Base-by-base conservation (phyloP, 805 yeast species). In the Candida wancherniae region DNA sequence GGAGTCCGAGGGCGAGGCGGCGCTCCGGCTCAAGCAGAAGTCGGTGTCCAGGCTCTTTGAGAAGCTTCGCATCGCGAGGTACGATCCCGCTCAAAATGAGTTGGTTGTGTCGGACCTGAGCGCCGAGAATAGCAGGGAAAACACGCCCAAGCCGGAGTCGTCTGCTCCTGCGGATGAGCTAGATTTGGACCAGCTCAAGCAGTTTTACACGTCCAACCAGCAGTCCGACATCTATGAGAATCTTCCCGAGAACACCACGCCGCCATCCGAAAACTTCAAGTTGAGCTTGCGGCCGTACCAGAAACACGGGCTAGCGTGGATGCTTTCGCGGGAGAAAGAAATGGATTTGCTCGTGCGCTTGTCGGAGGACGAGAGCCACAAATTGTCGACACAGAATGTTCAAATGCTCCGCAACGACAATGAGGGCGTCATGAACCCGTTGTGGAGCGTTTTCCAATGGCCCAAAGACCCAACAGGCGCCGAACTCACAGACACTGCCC, bases 281-380 rank as follows among this genome's bases (percentile, higher is more conserved):
- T 45, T 88, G 29, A 60, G 61, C 1, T 58, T 90, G 29, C 63
- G 95, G 34, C 72, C 77, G 1, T 90, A 90, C 53, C 97, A 90
- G 55, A 78, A 73, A 39, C 85, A 80, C 46, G 95, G 94, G 0
- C 58, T 86, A 18, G 75, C 88, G 1, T 87, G 96, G 96, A 80
- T 87, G 90, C 57, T 86, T n/a, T 69, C 77, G 19, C 64, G 90
- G 34, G 95, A 87, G 50, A 68, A 73, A 22, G 87, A 80, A 40
- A 57, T 71, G 38, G 69, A 57, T n/a, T 33, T 54, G 9, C 53
- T 73, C 18, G 73, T 68, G 9, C 21, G 34, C 33, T 61, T 58
- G 24, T 47, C 52, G 4, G 48, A 43, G 23, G 43, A 34, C 34
- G 39, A 47, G 34, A 16, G 48, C 10, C 24, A 28, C 11, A 32